Base-by-base conservation (phyloP, 257 asterid species). In the Vinca minor region DNA sequence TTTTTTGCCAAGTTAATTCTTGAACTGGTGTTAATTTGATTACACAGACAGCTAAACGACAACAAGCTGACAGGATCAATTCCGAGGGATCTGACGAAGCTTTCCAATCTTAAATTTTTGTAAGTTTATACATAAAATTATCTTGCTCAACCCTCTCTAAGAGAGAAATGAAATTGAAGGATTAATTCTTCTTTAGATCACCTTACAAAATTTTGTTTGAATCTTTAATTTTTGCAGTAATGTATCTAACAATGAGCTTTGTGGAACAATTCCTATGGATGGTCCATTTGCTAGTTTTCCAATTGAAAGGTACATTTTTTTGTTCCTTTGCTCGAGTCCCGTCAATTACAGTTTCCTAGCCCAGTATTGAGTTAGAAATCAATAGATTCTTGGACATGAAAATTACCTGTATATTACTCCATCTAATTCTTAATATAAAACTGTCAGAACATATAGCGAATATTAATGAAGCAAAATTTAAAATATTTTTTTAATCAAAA, bases 261-360 rank as follows among this genome's bases (percentile, higher is more conserved):
- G 97, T 75, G 97, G 97, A 59, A 91, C 97, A 59, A 87, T 91
- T 52, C 97, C 96, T 0, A 91, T 80, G 8, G 95, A 87, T 77
- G 97, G 97, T 25, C 95, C 94, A 0, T 91, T 91, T 48, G 77
- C 62, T 28, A 71, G 68, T 77, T 87, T 87, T 73, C 81, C 95
- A 13, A 74, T 87, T 86, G 87, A 79, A 77, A 88, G 97, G 97
- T 87, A 81, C 42, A 79, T 66, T 79, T 73, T 82, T 20, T n/a
- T n/a, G n/a, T n/a, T n/a, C n/a, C n/a, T n/a, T n/a, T n/a, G n/a
- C n/a, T n/a, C n/a, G n/a, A n/a, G n/a, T n/a, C n/a, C n/a, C n/a
- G n/a, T n/a, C n/a, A n/a, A n/a, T n/a, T n/a, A n/a, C n/a, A n/a
- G n/a, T n/a, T n/a, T n/a, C n/a, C n/a, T n/a, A n/a, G n/a, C n/a